Evolutionary conservation across 148 eudicot genomes (phyloP), one percentile per base, ranked within the genome.

Genomic region (Pouteria glomerata): DNA sequence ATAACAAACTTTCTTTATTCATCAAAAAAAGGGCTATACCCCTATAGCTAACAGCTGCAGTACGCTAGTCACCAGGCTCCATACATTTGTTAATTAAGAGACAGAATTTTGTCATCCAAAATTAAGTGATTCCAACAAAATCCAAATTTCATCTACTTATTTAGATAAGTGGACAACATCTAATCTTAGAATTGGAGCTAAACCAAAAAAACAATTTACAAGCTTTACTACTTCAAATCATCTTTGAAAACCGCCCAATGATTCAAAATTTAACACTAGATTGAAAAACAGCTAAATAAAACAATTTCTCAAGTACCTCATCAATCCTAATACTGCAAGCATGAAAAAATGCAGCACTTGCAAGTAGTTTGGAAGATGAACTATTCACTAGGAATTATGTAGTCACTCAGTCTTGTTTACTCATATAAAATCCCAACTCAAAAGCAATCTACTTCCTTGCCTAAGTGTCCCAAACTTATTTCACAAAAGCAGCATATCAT

Each of bases 251-350:
- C n/a, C n/a, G n/a, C n/a, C n/a, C n/a, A n/a, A n/a, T n/a, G n/a
- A n/a, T n/a, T n/a, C n/a, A n/a, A n/a, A n/a, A n/a, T n/a, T 63
- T n/a, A 64, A 64, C 18, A 41, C 12, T 64, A 26, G 11, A 64
- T 26, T 41, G 34, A 64, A 64, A 33, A 64, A 24, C 12, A 41
- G 33, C 3, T 61, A 26, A 44, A 52, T 26, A 34, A 35, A 23
- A 68, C 71, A 68, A 24, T 14, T 11, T 50, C 18, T 68, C 44
- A 31, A 34, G 44, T 34, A 33, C 27, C 42, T 33, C 16, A 6
- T 13, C 42, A 14, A 34, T 31, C 10, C 18, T 34, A 67, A 10
- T n/a, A 18, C 56, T 19, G 15, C 1, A n/a, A 50, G 21, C 23
- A 68, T 18, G 5, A 52, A 24, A 39, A 21, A 8, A 27, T 1